A percentile compares a stretch with the other conserved stretches of the same genome.
phyloP scores from a whole-genome alignment of 2,329 filamentous ascomycete species.

The Myotisia sp. region DNA sequence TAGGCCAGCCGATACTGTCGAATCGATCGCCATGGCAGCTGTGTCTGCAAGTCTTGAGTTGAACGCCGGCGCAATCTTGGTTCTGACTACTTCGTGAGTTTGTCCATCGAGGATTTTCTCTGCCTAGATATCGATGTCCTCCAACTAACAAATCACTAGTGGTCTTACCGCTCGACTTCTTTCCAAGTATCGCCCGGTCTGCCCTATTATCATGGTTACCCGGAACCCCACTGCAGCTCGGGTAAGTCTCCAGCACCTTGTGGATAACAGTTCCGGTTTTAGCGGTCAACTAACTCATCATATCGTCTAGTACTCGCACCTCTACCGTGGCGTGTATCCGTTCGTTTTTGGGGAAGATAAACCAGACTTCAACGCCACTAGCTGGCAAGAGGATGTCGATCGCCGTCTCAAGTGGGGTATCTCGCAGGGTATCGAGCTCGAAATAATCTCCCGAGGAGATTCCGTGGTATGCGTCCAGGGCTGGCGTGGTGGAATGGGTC shows the following conservation, averaged over 20 bases:
- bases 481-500: constrained; percentile 53
- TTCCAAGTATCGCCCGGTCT: constrained; percentile 96
- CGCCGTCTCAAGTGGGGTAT: constrained; percentile 96
- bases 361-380: constrained; percentile 81
- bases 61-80: constrained; percentile 89
- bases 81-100: constrained; percentile 70
- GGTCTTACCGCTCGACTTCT: constrained; percentile 88
- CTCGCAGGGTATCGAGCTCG: constrained; percentile 66
- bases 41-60: constrained; percentile 92
- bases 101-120: not conserved
- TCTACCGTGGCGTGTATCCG: constrained; percentile 96
- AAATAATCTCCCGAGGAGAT: constrained; percentile 66
- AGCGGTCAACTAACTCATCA: constrained; percentile 12
- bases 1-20: constrained; percentile 71
- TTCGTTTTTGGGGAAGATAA: constrained; percentile 89
- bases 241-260: constrained; percentile 26
- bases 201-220: constrained; percentile 98
- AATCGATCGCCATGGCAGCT: constrained; percentile 94
- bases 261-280: not conserved
- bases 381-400: constrained; percentile 99
- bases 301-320: constrained; percentile 54
- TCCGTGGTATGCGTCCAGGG: constrained; percentile 53
- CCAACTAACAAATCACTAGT: constrained; percentile 27
- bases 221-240: constrained; percentile 69
- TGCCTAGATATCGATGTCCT: constrained; percentile 14